Conservation (phyloP, 2,329 filamentous ascomycete genomes). For the Westerdykella aurantiaca region DNA sequence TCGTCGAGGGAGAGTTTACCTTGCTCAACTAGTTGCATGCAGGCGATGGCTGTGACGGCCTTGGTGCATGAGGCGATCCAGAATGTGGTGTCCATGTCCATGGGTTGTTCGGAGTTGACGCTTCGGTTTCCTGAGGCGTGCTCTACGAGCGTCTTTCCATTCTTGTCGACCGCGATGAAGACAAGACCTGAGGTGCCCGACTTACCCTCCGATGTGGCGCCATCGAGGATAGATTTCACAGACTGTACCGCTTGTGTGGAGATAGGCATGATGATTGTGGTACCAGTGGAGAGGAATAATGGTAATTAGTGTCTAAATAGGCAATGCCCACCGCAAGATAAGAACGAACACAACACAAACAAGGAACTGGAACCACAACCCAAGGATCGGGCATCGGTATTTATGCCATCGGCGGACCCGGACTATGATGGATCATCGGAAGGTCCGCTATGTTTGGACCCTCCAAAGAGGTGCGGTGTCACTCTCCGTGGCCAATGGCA, state of each 20-base stretch:
- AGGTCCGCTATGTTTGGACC: too few relatives aligned
- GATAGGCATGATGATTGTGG: conserved; percentile 23
- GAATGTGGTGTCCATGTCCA: conserved; percentile 57
- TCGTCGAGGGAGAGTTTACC: conserved; percentile 35
- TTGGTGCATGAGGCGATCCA: conserved; percentile 51
- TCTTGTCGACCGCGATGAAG: conserved; percentile 43
- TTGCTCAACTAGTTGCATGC: conserved; percentile 35
- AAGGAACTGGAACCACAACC: too few relatives aligned
- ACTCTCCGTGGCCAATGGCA: too few relatives aligned
- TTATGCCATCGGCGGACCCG: too few relatives aligned
- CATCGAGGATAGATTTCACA: conserved; percentile 36
- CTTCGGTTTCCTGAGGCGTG: conserved; percentile 40
- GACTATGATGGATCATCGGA: too few relatives aligned
- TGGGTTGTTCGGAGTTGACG: conserved; percentile 42
- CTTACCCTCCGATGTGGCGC: conserved; percentile 19
- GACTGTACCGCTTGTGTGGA: conserved; percentile 22
- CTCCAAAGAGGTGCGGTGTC: too few relatives aligned
- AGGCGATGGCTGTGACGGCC: conserved; percentile 29
- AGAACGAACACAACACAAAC: too few relatives aligned
- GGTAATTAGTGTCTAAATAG: too few relatives aligned
- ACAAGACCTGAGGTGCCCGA: conserved; percentile 40
- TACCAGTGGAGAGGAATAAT: background rate
- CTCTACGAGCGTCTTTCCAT: conserved; percentile 39
- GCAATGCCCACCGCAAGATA: too few relatives aligned
- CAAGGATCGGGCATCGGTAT: too few relatives aligned